phyloP scores from a whole-genome alignment of 371 early-diverging fungal genomes.

The Mortierella sp. region DNA sequence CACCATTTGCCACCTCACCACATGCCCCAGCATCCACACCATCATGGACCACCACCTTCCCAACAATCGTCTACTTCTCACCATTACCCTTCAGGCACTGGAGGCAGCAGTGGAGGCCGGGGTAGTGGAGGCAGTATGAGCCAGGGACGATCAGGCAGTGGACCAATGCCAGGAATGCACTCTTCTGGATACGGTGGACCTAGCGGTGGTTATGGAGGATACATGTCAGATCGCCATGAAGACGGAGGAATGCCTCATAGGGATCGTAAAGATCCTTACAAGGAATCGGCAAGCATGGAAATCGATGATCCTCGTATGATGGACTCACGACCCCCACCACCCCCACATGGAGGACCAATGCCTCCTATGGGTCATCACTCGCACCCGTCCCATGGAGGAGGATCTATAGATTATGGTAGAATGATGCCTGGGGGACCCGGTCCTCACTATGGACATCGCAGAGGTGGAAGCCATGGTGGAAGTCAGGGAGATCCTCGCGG shows the following conservation, averaged over 20 bases:
- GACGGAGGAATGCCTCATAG: conserved; percentile 29
- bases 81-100: conserved; percentile 35
- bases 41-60: conserved; percentile 29
- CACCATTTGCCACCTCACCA: conserved; percentile 47
- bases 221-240: conserved; percentile 44
- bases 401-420: conserved; percentile 49
- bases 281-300: conserved; percentile 43
- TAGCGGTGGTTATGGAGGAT: conserved; percentile 44
- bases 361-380: conserved; percentile 42
- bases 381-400: conserved; percentile 40
- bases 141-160: conserved; percentile 35
- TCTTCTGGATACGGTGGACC: conserved; percentile 34
- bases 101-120: conserved; percentile 30
- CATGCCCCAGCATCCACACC: conserved; percentile 32
- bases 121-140: conserved; percentile 25
- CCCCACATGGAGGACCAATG: conserved; percentile 48
- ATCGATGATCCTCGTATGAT: conserved; percentile 53
- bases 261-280: conserved; percentile 50
- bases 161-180: conserved; percentile 44
- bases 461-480: conserved; percentile 48
- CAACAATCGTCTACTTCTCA: conserved; percentile 26
- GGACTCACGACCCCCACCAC: conserved; percentile 40
- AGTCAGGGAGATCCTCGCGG: conserved; percentile 50
- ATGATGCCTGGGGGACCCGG: conserved; percentile 51
- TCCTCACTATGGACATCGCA: conserved; percentile 43